Evolutionary conservation across 192 early-diverging fungal genomes (phyloP).

Genomic region (Allomyces macrogynus): DNA sequence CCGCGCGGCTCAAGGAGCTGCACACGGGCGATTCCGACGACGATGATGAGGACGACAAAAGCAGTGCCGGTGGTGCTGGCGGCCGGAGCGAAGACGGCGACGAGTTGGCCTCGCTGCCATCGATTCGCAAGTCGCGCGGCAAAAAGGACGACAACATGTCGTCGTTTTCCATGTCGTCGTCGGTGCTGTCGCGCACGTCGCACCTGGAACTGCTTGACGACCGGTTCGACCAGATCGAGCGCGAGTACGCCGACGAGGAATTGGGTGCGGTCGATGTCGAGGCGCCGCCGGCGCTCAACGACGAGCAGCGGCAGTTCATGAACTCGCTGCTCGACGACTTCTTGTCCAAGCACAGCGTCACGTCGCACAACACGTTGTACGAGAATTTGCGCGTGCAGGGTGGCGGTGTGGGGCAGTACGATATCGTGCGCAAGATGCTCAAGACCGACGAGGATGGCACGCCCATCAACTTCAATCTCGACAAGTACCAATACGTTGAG

Average conservation of each 20-base stretch:
- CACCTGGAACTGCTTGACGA: slow-evolving; percentile 80
- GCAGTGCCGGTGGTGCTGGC: slow-evolving; percentile 19
- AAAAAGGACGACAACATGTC: slow-evolving; percentile 14
- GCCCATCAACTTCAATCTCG: slow-evolving; percentile 41
- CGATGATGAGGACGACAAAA: slow-evolving; percentile 19
- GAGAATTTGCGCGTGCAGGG: not conserved
- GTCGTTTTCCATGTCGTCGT: slow-evolving; percentile 70
- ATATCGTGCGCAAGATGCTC: slow-evolving; percentile 17
- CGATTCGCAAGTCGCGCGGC: not conserved
- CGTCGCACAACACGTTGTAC: slow-evolving; percentile 10
- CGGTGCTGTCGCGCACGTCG: slow-evolving; percentile 79
- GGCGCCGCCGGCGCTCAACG: not conserved
- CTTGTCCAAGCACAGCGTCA: slow-evolving; percentile 18
- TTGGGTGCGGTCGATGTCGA: slow-evolving; percentile 8
- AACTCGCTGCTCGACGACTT: slow-evolving; percentile 28
- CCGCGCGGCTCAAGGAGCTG: not conserved
- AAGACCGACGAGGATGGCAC: slow-evolving; percentile 12
- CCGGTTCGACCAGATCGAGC: slow-evolving; percentile 59
- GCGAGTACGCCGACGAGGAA: slow-evolving; percentile 1
- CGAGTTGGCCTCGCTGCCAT: not conserved
- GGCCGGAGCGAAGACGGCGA: not conserved
- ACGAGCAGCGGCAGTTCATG: slow-evolving; percentile 6
- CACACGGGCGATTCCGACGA: not conserved
- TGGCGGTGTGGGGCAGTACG: slow-evolving; percentile 11
- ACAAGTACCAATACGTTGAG: slow-evolving; percentile 46